Base-by-base conservation (phyloP, 2,329 filamentous ascomycete species). In the Aureobasidium pullulans region DNA sequence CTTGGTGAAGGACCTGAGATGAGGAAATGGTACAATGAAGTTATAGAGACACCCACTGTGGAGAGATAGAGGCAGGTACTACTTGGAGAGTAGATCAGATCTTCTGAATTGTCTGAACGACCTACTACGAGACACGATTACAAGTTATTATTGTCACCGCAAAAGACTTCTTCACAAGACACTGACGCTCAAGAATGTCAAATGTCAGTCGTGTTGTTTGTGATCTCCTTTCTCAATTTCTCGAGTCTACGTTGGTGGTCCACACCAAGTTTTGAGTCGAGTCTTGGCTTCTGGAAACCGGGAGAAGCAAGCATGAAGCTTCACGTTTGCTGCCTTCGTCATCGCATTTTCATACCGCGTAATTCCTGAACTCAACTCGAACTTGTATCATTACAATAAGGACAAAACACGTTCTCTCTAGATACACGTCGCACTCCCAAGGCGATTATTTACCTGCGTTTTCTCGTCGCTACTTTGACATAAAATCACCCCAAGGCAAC, bases 1-100 rank as follows among this genome's bases (percentile, higher is more conserved):
- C 70, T 80, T 57, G 73, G 73, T 47, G 63, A 70, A 57, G 62
- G 63, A 31, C 36, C 61, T 11, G 50, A 54, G 29, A 49, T 54
- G 13, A 54, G 61, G 16, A 31, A 60, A 44, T 50, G 47, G 47
- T 50, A 28, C 19, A 50, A 50, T 6, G 32, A 50, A 50, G 47
- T 49, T 40, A 59, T 62, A 54, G 53, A 40, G n/a, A 11, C 44
- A 49, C 57, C 37, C 23, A 23, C 19, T 43, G 8, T 53, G 47
- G 15, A 46, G 40, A 19, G 47, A 61, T 50, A 40, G 34, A n/a
- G 23, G 23, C 23, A 19, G 2, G 36, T 6, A 40, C 10, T 29
- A 4, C 29, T 49, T 6, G 4, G 19, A 9, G 16, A 16, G 7
- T n/a, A 4, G 28, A 32, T 32, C 8, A n/a, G 28, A n/a, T 4